These are phyloP conservation scores for Fraxinus sp. DNA, from an alignment of 305 asterid genomes.

Conservation along the genomic window DNA sequence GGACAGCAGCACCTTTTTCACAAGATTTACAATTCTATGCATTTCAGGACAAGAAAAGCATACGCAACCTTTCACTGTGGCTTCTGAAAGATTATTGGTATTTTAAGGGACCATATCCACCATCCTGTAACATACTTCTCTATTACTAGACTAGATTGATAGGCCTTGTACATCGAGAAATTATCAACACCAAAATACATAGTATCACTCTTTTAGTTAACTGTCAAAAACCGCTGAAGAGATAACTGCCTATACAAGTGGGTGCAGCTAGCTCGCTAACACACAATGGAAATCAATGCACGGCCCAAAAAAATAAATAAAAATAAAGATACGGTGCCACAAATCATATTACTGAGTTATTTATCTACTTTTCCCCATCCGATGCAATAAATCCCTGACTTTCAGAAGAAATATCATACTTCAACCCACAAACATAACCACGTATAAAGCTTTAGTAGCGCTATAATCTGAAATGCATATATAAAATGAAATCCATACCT, in stretches of 20 bases:
- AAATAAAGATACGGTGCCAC: background rate
- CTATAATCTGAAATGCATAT: constrained; percentile 17
- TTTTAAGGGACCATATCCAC: background rate
- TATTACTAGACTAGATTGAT: background rate
- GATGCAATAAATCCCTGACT: constrained; percentile 6
- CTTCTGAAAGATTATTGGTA: background rate
- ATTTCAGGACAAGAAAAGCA: background rate
- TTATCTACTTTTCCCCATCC: background rate
- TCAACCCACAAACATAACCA: background rate
- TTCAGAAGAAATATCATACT: background rate
- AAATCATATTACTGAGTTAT: background rate
- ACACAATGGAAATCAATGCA: background rate
- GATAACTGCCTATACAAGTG: background rate
- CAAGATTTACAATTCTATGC: background rate
- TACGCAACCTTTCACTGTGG: background rate
- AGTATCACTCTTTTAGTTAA: too few relatives aligned
- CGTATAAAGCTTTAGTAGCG: background rate
- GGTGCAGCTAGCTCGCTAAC: background rate
- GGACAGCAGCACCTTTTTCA: background rate
- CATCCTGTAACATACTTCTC: background rate
- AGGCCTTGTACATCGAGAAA: background rate
- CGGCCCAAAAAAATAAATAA: background rate
- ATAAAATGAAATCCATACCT: constrained; percentile 34
- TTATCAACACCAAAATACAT: background rate
- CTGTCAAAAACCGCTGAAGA: background rate